Evolutionary conservation across 2,329 filamentous ascomycete genomes (phyloP).

Genomic region (Ophiostoma sp.): DNA sequence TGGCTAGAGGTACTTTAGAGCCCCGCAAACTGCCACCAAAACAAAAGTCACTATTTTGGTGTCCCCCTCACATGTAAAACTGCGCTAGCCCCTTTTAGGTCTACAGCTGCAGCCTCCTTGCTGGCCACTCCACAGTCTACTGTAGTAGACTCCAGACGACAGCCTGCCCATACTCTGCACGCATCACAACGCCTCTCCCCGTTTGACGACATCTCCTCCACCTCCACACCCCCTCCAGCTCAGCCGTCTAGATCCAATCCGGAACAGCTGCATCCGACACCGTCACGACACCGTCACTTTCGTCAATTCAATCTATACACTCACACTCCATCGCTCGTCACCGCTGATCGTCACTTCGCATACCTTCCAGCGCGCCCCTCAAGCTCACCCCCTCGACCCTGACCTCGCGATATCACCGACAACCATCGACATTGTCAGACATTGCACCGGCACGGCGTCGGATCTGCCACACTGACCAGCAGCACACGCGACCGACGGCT

Average conservation of each 20-base stretch:
- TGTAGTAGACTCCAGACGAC: neutral
- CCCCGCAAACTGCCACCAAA: neutral
- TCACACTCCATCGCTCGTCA: neutral
- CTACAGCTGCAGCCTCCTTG: conserved; percentile 12
- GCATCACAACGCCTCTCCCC: conserved; percentile 2
- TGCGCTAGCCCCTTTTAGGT: neutral
- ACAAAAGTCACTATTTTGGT: neutral
- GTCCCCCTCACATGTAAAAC: conserved; percentile 1
- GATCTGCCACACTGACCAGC: neutral
- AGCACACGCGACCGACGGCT: neutral
- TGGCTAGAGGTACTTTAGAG: neutral
- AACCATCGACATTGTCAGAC: neutral
- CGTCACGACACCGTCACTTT: neutral
- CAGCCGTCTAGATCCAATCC: neutral
- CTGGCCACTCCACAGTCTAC: neutral
- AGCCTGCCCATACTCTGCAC: neutral
- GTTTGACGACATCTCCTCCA: conserved; percentile 12
- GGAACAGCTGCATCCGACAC: neutral
- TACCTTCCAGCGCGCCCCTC: neutral
- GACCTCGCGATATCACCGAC: neutral
- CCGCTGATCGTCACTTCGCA: neutral
- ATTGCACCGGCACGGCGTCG: neutral
- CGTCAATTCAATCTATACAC: neutral
- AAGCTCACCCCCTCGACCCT: neutral
- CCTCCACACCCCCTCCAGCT: conserved; percentile 8